phyloP scores from a whole-genome alignment of 352 stramenopile species.

The Globisporangium perplexum region DNA sequence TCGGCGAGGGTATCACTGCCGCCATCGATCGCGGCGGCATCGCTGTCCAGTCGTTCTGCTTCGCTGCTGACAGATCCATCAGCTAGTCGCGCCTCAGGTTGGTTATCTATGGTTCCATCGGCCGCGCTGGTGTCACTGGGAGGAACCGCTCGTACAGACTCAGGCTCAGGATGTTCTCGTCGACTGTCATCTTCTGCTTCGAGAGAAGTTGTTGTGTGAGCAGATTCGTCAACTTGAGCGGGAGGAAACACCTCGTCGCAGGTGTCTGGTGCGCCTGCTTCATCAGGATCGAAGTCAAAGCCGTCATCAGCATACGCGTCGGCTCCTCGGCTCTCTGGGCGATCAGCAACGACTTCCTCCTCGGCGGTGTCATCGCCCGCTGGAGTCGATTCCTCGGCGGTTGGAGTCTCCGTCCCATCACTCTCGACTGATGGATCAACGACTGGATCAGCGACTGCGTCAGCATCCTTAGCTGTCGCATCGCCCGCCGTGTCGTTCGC shows the following conservation, averaged over 20 bases:
- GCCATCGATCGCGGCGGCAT: background rate
- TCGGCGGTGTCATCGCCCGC: background rate
- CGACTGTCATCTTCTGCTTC: background rate
- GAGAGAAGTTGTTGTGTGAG: background rate
- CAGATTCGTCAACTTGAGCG: background rate
- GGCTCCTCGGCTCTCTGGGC: conserved; percentile 5
- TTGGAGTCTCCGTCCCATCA: background rate
- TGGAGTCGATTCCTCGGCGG: background rate
- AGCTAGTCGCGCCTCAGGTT: background rate
- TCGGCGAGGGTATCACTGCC: background rate
- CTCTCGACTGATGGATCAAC: background rate
- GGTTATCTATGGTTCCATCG: background rate
- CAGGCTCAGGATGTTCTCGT: background rate
- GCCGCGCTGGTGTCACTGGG: background rate
- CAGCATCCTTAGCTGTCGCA: background rate
- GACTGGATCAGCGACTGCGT: background rate
- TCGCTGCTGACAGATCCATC: background rate
- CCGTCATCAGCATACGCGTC: conserved; percentile 13
- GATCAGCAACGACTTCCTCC: background rate
- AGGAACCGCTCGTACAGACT: background rate
- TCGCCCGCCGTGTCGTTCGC: background rate
- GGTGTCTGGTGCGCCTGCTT: background rate
- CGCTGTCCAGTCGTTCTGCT: background rate
- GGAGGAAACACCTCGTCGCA: background rate
- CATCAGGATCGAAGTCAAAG: conserved; percentile 10